Base-by-base conservation (phyloP, 2,329 filamentous ascomycete genomes). In the Thielaviopsis musarum region DNA sequence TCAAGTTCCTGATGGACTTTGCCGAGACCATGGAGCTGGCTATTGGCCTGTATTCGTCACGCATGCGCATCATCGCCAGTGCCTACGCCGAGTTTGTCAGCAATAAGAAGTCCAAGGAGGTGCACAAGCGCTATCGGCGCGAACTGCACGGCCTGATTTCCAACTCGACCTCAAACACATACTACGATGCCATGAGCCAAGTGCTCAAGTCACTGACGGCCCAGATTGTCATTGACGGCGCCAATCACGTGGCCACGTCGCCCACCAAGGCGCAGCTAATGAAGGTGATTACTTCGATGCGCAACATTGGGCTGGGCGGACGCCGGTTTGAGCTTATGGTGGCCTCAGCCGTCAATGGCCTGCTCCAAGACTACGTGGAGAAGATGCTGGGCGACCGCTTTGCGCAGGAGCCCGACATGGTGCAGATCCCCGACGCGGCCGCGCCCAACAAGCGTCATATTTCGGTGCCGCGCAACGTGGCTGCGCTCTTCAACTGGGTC, bases 111-210 rank as follows among this genome's bases (percentile, higher is more conserved):
- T 49, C 30, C 13, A 30, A 38, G n/a, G 53, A 55, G 21, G 26
- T 21, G n/a, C 28, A 38, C 19, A 41, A 38, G 28, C 78, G 77
- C 59, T 85, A 88, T 65, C 74, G 72, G 17, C 72, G 77, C 55
- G 83, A 87, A 63, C 69, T 87, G 12, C 77, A 85, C 65, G 81
- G 83, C 22, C 74, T 86, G 22, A 77, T 87, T 63, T 77, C 79
- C 52, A 84, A 85, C 67, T 83, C 82, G 10, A 74, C 82, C 61
- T 78, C 77, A 2, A 71, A 72, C 45, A 72, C 75, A 3, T 71
- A 86, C 55, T 73, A 76, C 41, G 70, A 71, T 54, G 78, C 82
- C 1, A 68, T 88, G 24, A 75, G 74, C 45, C 13, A 49, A 5
- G 45, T 49, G n/a, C 45, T 49, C 45, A 49, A 17, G 45, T 49